Conservation (phyloP, 495 filamentous ascomycete genomes). For the Daldinia grandis region DNA sequence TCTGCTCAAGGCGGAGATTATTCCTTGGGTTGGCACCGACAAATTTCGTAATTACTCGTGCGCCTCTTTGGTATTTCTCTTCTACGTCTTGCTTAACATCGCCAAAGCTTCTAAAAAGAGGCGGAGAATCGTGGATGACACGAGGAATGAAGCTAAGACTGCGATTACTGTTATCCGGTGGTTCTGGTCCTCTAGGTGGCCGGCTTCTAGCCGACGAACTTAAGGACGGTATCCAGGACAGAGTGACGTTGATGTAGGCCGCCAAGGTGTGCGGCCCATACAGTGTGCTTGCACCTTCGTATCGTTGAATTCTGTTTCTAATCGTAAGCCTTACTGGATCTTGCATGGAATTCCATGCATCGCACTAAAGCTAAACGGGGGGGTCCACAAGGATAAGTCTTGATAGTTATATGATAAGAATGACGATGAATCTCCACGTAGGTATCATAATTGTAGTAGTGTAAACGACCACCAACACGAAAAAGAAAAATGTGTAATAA, state of each 20-base stretch:
- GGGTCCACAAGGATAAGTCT: not conserved
- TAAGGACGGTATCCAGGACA: slow-evolving; percentile 76
- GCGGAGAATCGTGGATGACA: slow-evolving; percentile 78
- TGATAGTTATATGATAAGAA: slow-evolving; percentile 5
- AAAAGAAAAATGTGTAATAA: not conserved
- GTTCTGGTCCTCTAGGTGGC: slow-evolving; percentile 68
- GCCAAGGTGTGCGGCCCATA: slow-evolving; percentile 93
- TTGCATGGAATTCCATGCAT: not conserved
- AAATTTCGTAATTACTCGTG: slow-evolving; percentile 71
- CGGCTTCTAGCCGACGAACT: slow-evolving; percentile 53
- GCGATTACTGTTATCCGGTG: slow-evolving; percentile 82
- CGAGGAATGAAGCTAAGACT: slow-evolving; percentile 82
- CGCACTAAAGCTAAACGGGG: slow-evolving; percentile 5
- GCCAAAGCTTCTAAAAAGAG: slow-evolving; percentile 79
- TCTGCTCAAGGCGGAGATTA: slow-evolving; percentile 78
- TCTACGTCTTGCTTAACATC: slow-evolving; percentile 69
- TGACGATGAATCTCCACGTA: not conserved
- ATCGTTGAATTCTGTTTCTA: slow-evolving; percentile 72
- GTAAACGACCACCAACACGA: not conserved
- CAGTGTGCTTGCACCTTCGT: slow-evolving; percentile 94
- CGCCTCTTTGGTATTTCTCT: slow-evolving; percentile 62
- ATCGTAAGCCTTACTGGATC: slow-evolving; percentile 12
- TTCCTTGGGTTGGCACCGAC: slow-evolving; percentile 93
- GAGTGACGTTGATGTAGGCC: slow-evolving; percentile 87
- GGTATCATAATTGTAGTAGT: not conserved